Evolutionary conservation across 495 filamentous ascomycete genomes (phyloP), one percentile per base, ranked within the genome.

Genomic region (Aspergillus sparsus): DNA sequence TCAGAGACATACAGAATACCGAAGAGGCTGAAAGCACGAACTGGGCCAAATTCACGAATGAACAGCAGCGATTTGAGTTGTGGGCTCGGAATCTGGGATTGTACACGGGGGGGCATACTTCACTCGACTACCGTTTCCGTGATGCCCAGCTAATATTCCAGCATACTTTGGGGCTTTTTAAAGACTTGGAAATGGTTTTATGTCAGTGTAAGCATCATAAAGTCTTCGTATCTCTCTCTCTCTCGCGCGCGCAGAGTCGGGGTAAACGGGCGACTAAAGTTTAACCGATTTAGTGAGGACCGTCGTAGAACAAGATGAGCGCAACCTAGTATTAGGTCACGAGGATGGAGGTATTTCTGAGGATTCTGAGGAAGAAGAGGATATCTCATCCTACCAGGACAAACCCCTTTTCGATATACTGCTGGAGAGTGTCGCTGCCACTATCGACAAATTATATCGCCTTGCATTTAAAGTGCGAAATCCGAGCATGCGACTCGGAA

Each of bases 401-500:
- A 45, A 55, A 35, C 53, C 53, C 5, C 36, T 55, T 13, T 42
- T 44, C 11, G 44, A 50, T 21, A 16, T 58, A 9, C 35, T 58
- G 16, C 18, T 39, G 0, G 55, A 33, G 21, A 58, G 46, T 18
- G 16, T 46, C 5, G 7, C 34, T 11, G 46, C 44, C 7, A 58
- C 55, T 1, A 58, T 58, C 35, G 55, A 58, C 55, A 58, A 50
- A 31, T 32, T 58, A 5, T 58, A 58, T 33, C 55, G 46, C 37
- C 55, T 58, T 4, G 27, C 55, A 1, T 58, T 58, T 42, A 58
- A 50, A 46, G 39, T 58, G 37, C 55, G 44, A 21, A 58, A 58
- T 39, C 55, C 55, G 10, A 35, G 32, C 6, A 49, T 50, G 55
- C 21, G 55, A 37, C 44, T 58, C 2, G 55, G 55, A 35, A 53